Percentiles rank a stretch among this genome's conserved stretches.
phyloP scores from a whole-genome alignment of 73 alveolate species.

The Paramecium pentaurelia region DNA sequence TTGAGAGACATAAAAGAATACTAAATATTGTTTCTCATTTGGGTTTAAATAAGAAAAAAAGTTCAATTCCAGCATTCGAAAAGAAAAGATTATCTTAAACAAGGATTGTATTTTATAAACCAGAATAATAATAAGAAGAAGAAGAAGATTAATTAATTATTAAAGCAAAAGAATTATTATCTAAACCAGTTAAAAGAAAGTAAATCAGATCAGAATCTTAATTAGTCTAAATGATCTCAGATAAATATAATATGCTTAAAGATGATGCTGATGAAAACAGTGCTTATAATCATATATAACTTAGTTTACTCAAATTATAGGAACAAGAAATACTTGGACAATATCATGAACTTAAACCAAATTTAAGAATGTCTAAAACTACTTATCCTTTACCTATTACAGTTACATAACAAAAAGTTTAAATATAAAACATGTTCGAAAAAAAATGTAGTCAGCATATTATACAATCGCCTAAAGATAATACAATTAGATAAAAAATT shows the following conservation, averaged over 20 bases:
- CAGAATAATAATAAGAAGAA: neutral
- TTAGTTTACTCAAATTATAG: neutral
- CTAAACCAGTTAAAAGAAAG: neutral
- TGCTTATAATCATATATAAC: neutral
- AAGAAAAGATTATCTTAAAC: neutral
- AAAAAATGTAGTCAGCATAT: neutral
- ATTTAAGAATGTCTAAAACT: neutral
- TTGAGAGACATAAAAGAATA: constrained; percentile 35
- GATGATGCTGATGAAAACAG: neutral
- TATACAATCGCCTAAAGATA: neutral
- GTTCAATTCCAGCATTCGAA: neutral
- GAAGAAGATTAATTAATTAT: neutral
- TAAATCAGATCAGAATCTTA: neutral
- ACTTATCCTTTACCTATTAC: neutral
- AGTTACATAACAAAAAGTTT: neutral
- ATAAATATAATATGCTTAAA: neutral
- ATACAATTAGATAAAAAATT: neutral
- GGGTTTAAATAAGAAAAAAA: neutral
- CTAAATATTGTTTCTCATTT: constrained; percentile 10
- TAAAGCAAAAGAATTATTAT: neutral
- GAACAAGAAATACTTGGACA: neutral
- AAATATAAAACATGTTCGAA: constrained; percentile 5
- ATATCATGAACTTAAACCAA: neutral
- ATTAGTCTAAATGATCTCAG: neutral
- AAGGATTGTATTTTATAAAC: neutral